These are phyloP conservation scores for Antitrichia curtipendula DNA, from an alignment of 225 moss, liverwort and hornwort species.

Conservation along the genomic window DNA sequence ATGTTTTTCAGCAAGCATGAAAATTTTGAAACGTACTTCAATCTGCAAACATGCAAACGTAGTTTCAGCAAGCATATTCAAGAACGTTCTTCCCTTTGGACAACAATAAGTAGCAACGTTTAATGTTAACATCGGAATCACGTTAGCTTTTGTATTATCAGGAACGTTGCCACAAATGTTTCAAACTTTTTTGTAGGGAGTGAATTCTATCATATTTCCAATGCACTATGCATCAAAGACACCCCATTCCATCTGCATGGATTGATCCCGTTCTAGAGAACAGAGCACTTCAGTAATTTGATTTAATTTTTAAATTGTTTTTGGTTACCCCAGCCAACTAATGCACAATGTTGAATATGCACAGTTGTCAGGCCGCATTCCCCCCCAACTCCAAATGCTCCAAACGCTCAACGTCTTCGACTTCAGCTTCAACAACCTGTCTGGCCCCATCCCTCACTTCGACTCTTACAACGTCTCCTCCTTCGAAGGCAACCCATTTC, in stretches of 20 bases:
- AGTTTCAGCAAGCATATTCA: background rate
- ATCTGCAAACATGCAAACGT: background rate
- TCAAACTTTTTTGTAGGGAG: too few species aligned
- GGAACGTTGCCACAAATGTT: background rate
- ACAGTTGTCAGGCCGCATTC: slow-evolving; percentile 46
- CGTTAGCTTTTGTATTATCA: background rate
- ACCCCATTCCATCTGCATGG: background rate
- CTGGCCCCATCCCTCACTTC: slow-evolving; percentile 59
- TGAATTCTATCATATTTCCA: background rate
- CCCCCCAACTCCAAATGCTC: slow-evolving; percentile 42
- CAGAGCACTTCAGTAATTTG: background rate
- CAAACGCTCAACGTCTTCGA: slow-evolving; percentile 71
- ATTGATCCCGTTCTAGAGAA: background rate
- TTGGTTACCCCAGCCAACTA: background rate
- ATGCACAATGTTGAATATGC: background rate
- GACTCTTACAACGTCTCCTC: slow-evolving; percentile 46
- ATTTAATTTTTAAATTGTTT: background rate
- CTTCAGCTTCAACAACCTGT: slow-evolving; percentile 78
- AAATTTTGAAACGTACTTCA: background rate
- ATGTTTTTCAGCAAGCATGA: background rate
- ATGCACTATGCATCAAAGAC: too few species aligned
- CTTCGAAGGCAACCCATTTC: slow-evolving; percentile 54
- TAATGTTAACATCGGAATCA: too few species aligned
- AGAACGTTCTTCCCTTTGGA: background rate
- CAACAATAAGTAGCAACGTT: background rate